Evolutionary conservation across 345 rosid genomes (phyloP).

Genomic region (Hibiscus tridactylites): DNA sequence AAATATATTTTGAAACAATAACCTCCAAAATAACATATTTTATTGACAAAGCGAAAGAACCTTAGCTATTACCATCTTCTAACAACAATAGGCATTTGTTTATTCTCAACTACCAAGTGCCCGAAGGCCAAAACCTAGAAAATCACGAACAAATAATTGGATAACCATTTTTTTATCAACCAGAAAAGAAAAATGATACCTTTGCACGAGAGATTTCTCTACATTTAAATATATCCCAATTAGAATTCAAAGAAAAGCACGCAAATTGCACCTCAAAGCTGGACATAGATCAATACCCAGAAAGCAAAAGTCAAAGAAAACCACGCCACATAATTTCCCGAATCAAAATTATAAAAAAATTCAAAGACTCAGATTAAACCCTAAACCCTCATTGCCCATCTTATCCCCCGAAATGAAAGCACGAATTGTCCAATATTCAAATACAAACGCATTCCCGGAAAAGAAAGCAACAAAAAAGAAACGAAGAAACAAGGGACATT

Average conservation of each 20-base stretch:
- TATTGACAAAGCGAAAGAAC: neutral
- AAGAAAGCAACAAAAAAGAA: neutral
- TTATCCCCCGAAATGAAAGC: neutral
- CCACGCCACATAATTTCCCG: too few relatives aligned
- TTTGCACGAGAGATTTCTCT: neutral
- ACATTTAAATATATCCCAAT: neutral
- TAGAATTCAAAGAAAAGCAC: neutral
- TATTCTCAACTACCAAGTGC: neutral
- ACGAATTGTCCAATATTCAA: neutral
- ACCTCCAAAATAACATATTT: neutral
- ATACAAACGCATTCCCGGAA: neutral
- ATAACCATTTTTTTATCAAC: neutral
- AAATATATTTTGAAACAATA: neutral
- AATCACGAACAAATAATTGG: neutral
- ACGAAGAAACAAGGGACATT: neutral
- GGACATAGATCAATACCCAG: too few relatives aligned
- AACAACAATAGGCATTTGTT: neutral
- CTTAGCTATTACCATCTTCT: neutral
- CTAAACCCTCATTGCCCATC: conserved; percentile 16
- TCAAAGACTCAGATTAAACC: conserved; percentile 3
- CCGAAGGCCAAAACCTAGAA: neutral
- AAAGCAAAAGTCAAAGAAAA: too few relatives aligned
- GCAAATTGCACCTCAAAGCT: neutral
- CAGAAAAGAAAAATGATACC: neutral
- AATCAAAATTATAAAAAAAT: too few relatives aligned